Percentiles rank a stretch among this genome's conserved stretches.
phyloP scores from a whole-genome alignment of 2,329 filamentous ascomycete genomes.

The Aspergillus tanneri region DNA sequence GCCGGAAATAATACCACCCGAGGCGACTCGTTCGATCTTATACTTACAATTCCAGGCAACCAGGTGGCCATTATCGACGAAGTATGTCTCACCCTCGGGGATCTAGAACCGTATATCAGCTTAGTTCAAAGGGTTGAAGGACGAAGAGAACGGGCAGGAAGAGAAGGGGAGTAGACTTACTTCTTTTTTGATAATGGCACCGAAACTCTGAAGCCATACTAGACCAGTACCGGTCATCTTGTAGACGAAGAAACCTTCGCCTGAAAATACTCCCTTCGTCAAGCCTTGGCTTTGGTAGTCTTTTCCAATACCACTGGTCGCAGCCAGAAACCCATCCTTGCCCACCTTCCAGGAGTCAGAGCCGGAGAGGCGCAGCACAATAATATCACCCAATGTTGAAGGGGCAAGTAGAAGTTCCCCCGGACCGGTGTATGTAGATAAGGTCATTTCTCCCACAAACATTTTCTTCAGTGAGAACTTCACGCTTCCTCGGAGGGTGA shows the following conservation, averaged over 20 bases:
- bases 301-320: conserved; percentile 81
- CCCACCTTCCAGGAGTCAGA: conserved; percentile 74
- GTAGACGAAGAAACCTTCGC: conserved; percentile 88
- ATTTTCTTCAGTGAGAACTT: conserved; percentile 92
- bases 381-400: conserved; percentile 77
- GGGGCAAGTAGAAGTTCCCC: conserved; percentile 88
- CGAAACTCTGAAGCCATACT: conserved; percentile 88
- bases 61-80: conserved; percentile 88
- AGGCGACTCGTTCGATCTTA: conserved; percentile 81
- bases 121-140: neutral
- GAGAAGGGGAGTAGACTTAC: conserved; percentile 61
- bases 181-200: conserved; percentile 92
- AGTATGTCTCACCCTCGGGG: conserved; percentile 75
- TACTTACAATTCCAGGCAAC: conserved; percentile 98
- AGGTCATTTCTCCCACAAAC: conserved; percentile 74
- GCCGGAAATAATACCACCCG: conserved; percentile 88
- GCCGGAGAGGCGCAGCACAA: conserved; percentile 71
- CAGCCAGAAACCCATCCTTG: conserved; percentile 80
- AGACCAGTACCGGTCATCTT: conserved; percentile 78
- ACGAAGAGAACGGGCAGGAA: too few species aligned
- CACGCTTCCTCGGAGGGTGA: conserved; percentile 77
- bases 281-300: conserved; percentile 84
- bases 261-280: conserved; percentile 88
- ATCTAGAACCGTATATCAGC: conserved; percentile 28
- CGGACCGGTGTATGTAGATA: conserved; percentile 80